Base-by-base conservation (phyloP, 2,329 filamentous ascomycete genomes). In the Penicillium sp. region DNA sequence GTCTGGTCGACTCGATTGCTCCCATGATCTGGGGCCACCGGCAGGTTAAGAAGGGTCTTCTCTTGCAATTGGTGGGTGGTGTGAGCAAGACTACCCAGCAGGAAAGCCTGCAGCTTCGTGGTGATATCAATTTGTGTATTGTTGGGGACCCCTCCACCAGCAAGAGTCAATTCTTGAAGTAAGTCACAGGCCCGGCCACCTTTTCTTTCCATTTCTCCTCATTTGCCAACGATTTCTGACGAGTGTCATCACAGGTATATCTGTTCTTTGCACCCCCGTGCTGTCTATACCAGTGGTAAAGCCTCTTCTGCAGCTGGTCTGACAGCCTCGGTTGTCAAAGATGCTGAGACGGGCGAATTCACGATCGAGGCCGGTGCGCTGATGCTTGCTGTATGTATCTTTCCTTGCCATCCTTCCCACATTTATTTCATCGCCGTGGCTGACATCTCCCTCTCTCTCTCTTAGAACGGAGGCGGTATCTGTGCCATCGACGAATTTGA, bases 401-500 rank as follows among this genome's bases (percentile, higher is more conserved):
- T 2, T 29, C 5, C 11, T n/a, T 2, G 5, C 11, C 18, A 5
- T 39, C 8, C 13, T 24, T 9, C 18, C 3, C 18, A 18, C 18
- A 1, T 26, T 11, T 9, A 18, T 24, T n/a, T 25, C 2, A 32
- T 11, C 29, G 11, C 18, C 12, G 4, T 38, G 9, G 9, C 43
- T 45, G n/a, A 45, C 28, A 32, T n/a, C 18, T 18, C 18, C 34
- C 4, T 44, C 9, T 36, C 1, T 32, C 4, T 32, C 11, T 5
- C 29, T 11, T 43, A 71, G 68, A 72, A 72, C 36, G 82, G 97
- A 63, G 96, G 95, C 58, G 93, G 93, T 46, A 94, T 97, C 61
- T 98, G 93, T 70, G 90, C 90, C 50, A 98, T 98, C 66, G 93
- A 98, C 66, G 93, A 98, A 67, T 98, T 98, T 61, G 93, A 98